Conservation (phyloP, 2,329 filamentous ascomycete species). For the Atkinsonella hypoxylon region DNA sequence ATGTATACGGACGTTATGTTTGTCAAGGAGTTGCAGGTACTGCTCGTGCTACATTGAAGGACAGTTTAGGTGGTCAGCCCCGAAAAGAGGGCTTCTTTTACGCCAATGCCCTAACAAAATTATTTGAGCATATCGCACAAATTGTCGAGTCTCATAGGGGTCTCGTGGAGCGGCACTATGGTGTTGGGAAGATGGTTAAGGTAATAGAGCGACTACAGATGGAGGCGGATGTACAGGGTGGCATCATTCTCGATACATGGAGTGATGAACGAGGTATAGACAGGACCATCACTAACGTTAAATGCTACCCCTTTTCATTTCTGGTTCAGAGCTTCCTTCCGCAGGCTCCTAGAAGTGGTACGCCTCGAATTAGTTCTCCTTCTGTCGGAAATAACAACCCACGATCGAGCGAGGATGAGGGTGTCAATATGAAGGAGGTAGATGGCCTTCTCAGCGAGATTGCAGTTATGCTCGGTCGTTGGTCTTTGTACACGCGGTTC, state of each 20-base stretch:
- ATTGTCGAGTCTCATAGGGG: slow-evolving; percentile 88
- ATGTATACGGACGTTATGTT: slow-evolving; percentile 92
- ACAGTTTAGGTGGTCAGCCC: slow-evolving; percentile 36
- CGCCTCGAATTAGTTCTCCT: slow-evolving; percentile 65
- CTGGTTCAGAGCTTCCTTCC: slow-evolving; percentile 87
- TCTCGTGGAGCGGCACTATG: slow-evolving; percentile 89
- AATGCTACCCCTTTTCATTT: slow-evolving; percentile 96
- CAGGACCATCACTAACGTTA: slow-evolving; percentile 83
- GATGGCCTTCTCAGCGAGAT: slow-evolving; percentile 81
- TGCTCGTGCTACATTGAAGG: slow-evolving; percentile 69
- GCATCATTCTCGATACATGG: slow-evolving; percentile 93
- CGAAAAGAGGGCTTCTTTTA: slow-evolving; percentile 78
- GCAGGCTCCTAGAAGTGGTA: slow-evolving; percentile 50
- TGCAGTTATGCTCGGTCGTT: slow-evolving; percentile 81
- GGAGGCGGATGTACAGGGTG: slow-evolving; percentile 91
- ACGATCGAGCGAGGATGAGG: slow-evolving; percentile 71
- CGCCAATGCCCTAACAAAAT: slow-evolving; percentile 73
- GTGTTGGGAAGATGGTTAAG: slow-evolving; percentile 80
- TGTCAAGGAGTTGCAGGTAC: slow-evolving; percentile 85
- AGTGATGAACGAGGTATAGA: slow-evolving; percentile 77
- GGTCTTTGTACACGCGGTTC: slow-evolving; percentile 87
- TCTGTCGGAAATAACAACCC: slow-evolving; percentile 45
- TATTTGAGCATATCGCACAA: slow-evolving; percentile 96
- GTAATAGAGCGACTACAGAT: slow-evolving; percentile 89
- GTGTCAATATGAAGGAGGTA: slow-evolving; percentile 93